Evolutionary conservation across 805 yeast species (phyloP), one percentile per base, ranked within the genome.

Genomic region (Monosporozyma servazzii): DNA sequence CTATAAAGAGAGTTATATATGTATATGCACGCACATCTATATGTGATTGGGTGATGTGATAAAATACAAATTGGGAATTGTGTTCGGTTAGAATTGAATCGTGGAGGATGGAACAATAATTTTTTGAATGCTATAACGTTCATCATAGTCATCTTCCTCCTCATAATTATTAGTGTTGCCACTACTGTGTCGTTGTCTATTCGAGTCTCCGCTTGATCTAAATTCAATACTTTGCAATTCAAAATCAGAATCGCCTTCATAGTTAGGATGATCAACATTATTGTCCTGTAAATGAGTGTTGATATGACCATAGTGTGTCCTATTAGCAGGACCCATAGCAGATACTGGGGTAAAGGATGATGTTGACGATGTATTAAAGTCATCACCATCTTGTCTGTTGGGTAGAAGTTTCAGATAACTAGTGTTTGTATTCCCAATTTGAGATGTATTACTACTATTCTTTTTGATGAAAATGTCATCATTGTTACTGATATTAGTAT

Each of bases 71-170:
- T 7, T n/a, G 15, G 9, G 7, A 5, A 25, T 25, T 33, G 13
- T 5, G 17, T 13, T 13, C 6, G 13, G 10, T 54, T 41, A 62
- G 44, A 62, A 62, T 23, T 54, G 60, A 57, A 62, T 61, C 5
- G 65, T 58, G 0, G 65, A 54, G 5, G 64, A 58, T 25, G 64
- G 63, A 27, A 59, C 54, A 5, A 62, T 50, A 2, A 57, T 45
- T 30, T 56, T 53, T 17, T 54, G 55, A 15, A 50, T 29, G 29
- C 52, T 51, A 11, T 49, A 45, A 11, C 42, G 39, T 3, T 29
- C 50, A 13, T 40, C 37, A 39, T 39, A 8, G 18, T 11, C 40
- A 8, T 44, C 36, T 1, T 31, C 41, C 17, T 18, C 41, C 17
- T 18, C 42, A 40, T 40, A 17, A 27, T 25, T 11, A 7, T 43